Evolutionary conservation across 306 rosid species (phyloP).

Genomic region (Pyrus betulifolia): DNA sequence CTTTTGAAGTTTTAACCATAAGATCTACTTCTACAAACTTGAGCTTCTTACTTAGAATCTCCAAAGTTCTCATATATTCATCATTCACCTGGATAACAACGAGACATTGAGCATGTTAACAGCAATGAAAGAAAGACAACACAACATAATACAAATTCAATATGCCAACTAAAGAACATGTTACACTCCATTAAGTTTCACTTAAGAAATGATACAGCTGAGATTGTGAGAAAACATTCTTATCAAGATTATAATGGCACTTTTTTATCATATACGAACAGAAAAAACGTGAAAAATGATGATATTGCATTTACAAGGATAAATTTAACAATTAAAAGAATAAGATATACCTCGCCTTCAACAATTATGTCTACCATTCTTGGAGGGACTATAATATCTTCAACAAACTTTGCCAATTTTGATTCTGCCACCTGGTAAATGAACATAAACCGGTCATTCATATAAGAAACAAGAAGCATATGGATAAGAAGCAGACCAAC

Average conservation of each 20-base stretch:
- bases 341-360: slow-evolving; percentile 76
- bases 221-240: neutral
- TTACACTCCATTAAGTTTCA: slow-evolving; percentile 1
- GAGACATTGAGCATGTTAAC: slow-evolving; percentile 13
- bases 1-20: slow-evolving; percentile 83
- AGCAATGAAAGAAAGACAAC: slow-evolving; percentile 13
- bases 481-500: slow-evolving; percentile 4
- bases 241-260: neutral
- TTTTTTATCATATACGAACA: neutral
- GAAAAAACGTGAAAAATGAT: neutral
- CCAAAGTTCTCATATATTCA: slow-evolving; percentile 89
- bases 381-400: slow-evolving; percentile 95
- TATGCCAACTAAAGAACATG: neutral
- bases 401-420: slow-evolving; percentile 89
- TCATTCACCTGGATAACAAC: slow-evolving; percentile 71
- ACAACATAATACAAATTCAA: neutral
- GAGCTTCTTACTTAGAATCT: slow-evolving; percentile 83
- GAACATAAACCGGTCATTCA: slow-evolving; percentile 12
- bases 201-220: neutral
- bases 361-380: slow-evolving; percentile 87
- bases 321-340: neutral
- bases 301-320: neutral
- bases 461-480: neutral
- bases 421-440: slow-evolving; percentile 78
- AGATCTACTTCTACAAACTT: slow-evolving; percentile 83